Evolutionary conservation across 176 grass and related monocot genomes (phyloP), one percentile per base, ranked within the genome.

Genomic region (Carex kokanica): DNA sequence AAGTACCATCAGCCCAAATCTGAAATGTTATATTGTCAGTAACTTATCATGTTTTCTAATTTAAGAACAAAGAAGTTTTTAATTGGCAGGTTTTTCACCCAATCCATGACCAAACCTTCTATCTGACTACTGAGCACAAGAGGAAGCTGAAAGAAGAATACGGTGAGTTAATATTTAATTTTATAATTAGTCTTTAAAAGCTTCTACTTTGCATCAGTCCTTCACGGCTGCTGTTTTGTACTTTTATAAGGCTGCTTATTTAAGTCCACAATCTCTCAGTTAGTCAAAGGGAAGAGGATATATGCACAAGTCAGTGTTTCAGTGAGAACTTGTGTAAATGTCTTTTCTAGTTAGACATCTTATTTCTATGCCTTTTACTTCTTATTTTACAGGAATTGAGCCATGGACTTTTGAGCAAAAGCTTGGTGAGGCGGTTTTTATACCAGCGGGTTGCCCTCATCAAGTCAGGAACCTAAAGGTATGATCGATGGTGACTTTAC

Each of bases 391-490:
- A 97, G 91, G 88, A 69, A 65, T 94, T 92, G 91, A 90, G 64
- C 94, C 94, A 43, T 97, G 91, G 91, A 92, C 94, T 29, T 93
- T 97, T 64, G 89, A 91, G 59, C 89, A 97, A 85, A 93, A 97
- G 79, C 86, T 97, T 74, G 94, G 94, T 11, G 91, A 97, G 54
- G 94, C 89, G 5, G 89, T 97, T 78, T 87, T 93, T 53, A 93
- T 97, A 78, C 94, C 94, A 18, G 89, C 88, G 27, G 94, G 94
- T 74, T 97, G 94, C 83, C 91, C 94, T 23, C 91, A 97, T 69
- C 91, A 97, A 88, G 88, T 97, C 34, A 88, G 91, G 84, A 97
- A 97, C 78, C 69, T 97, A 81, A 93, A 97, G 91, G 91, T 97
- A 79, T 10, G 65, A 12, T 75, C 56, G 5, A 12, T 20, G 20